Conservation (phyloP, 306 rosid species). For the Fragaria vesca region DNA sequence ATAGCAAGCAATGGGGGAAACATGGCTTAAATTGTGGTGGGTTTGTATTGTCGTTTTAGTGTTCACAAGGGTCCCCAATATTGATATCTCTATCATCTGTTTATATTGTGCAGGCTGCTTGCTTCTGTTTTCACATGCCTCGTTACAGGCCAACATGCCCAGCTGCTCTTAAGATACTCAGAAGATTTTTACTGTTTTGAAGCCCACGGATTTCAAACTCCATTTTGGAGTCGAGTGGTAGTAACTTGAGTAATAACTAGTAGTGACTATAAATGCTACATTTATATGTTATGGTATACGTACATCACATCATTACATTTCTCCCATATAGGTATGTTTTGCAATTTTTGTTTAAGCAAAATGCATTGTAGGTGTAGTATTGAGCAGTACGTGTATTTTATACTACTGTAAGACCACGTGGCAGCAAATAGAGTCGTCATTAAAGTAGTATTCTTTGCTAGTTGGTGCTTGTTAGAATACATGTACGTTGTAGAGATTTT, state of each 20-base stretch:
- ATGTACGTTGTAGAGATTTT: no score
- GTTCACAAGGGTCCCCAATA: not conserved
- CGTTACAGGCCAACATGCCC: not conserved
- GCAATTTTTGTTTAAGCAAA: not conserved
- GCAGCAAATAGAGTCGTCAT: no score
- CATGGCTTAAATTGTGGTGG: slow-evolving; percentile 6
- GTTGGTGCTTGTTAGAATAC: no score
- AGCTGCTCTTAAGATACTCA: not conserved
- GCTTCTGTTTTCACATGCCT: slow-evolving; percentile 2
- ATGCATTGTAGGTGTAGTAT: not conserved
- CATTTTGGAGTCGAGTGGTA: not conserved
- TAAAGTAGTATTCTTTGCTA: no score
- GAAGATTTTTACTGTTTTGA: not conserved
- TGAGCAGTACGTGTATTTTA: no score
- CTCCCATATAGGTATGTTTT: not conserved
- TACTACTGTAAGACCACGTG: no score
- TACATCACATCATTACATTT: not conserved
- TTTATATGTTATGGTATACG: not conserved
- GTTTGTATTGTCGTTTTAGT: not conserved
- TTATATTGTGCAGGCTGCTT: not conserved
- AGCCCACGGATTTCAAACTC: not conserved
- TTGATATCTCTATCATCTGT: not conserved
- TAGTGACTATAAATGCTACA: not conserved
- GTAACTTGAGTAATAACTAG: not conserved
- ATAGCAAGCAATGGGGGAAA: slow-evolving; percentile 9